A percentile compares a stretch with the other conserved stretches of the same genome.
These are phyloP conservation scores for Pythium diclinum DNA, from an alignment of 352 stramenopile genomes.

Conservation along the genomic window DNA sequence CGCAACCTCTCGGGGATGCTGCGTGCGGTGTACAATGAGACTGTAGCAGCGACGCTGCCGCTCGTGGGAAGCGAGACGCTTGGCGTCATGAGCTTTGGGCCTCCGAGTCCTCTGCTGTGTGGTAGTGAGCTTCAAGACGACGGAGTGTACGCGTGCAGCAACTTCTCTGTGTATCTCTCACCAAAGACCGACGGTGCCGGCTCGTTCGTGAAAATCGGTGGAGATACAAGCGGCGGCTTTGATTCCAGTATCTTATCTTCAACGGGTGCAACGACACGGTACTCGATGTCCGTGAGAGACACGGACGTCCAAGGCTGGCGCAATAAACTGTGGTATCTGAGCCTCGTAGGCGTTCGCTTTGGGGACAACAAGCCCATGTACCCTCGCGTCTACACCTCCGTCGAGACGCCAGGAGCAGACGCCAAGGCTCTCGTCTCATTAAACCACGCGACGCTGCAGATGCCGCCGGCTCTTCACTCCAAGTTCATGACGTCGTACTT, in stretches of 20 bases:
- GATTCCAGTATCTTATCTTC: neutral
- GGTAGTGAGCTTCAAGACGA: neutral
- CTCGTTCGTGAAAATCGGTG: neutral
- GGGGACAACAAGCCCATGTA: conserved; percentile 6
- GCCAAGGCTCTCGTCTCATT: neutral
- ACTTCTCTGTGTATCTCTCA: conserved; percentile 2
- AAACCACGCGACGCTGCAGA: neutral
- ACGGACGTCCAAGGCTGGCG: neutral
- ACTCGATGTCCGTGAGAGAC: neutral
- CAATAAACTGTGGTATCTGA: neutral
- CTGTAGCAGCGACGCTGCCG: neutral
- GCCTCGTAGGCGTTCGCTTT: conserved; percentile 7
- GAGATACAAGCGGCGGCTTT: neutral
- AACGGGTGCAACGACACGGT: neutral
- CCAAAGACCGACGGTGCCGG: neutral
- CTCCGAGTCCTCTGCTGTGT: neutral
- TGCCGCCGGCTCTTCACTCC: neutral
- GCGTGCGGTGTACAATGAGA: neutral
- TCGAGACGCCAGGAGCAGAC: neutral
- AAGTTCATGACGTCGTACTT: neutral
- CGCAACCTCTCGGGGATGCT: neutral
- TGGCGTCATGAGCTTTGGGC: neutral
- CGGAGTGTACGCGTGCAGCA: neutral
- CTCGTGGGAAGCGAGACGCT: conserved; percentile 2
- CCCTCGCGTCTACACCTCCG: neutral